These are phyloP conservation scores for Vitis cinerea DNA, from an alignment of 164 flowering plant genomes.

Conservation along the genomic window DNA sequence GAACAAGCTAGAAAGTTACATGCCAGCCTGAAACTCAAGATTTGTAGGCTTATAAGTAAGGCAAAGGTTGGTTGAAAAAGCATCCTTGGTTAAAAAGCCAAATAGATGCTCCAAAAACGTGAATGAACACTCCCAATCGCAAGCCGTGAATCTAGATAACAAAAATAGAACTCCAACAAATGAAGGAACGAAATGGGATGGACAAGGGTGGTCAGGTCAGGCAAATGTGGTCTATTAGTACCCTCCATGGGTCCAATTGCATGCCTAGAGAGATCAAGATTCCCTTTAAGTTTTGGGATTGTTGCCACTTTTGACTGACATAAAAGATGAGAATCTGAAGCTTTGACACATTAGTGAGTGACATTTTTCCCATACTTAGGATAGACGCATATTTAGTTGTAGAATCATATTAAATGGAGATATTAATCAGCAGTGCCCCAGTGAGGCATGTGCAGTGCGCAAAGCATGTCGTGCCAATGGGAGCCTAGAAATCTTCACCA, in stretches of 20 bases:
- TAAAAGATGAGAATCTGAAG: neutral
- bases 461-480: no score
- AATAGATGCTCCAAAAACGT: slow-evolving; percentile 16
- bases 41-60: slow-evolving; percentile 18
- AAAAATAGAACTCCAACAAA: neutral
- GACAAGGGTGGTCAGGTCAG: slow-evolving; percentile 25
- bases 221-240: slow-evolving; percentile 12
- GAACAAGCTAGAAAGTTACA: neutral
- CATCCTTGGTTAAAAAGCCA: neutral
- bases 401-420: no score
- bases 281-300: slow-evolving; percentile 10
- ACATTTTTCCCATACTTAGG: no score
- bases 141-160: slow-evolving; percentile 19
- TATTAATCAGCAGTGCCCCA: no score
- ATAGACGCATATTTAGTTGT: no score
- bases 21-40: slow-evolving; percentile 6
- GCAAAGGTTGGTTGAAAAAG: slow-evolving; percentile 18
- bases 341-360: neutral
- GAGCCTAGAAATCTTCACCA: no score
- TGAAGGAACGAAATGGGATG: slow-evolving; percentile 1
- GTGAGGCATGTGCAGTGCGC: no score
- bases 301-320: slow-evolving; percentile 27
- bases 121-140: slow-evolving; percentile 1
- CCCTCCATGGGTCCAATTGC: slow-evolving; percentile 12
- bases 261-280: slow-evolving; percentile 9